phyloP scores from a whole-genome alignment of 2,329 filamentous ascomycete species.

The Leptosphaerulina australis region DNA sequence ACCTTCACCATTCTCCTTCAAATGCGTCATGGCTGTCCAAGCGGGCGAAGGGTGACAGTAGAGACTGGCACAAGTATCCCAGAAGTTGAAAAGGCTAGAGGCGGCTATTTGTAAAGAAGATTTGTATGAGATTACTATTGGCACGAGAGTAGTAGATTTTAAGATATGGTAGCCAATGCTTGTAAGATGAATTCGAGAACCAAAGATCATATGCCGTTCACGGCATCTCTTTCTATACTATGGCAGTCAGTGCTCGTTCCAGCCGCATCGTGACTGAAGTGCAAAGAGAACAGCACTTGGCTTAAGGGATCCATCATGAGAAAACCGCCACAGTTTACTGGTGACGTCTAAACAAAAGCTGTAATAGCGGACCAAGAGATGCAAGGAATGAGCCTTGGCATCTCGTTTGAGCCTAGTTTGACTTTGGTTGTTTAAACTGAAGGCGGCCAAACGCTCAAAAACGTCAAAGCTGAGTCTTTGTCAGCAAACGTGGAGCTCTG shows the following conservation, averaged over 20 bases:
- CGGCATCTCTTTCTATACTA: slow-evolving; percentile 19
- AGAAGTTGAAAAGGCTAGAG: neutral
- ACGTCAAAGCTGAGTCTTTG: slow-evolving; percentile 3
- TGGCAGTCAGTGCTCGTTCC: slow-evolving; percentile 19
- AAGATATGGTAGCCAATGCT: neutral
- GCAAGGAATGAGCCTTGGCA: slow-evolving; percentile 36
- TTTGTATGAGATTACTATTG: neutral
- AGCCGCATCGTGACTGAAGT: slow-evolving; percentile 15
- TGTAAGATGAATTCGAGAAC: neutral
- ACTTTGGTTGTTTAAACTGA: neutral
- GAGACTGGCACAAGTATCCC: neutral
- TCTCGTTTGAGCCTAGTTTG: slow-evolving; percentile 21
- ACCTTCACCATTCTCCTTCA: slow-evolving; percentile 24
- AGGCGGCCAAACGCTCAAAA: slow-evolving; percentile 13
- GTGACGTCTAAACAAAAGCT: slow-evolving; percentile 28
- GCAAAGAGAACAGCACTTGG: slow-evolving; percentile 22
- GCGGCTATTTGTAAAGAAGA: neutral
- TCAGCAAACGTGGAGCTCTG: slow-evolving; percentile 11
- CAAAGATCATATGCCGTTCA: neutral
- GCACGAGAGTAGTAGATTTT: slow-evolving; percentile 1
- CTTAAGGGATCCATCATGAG: slow-evolving; percentile 23
- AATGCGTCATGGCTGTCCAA: slow-evolving; percentile 1
- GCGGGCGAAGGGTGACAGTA: neutral
- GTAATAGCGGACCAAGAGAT: slow-evolving; percentile 24
- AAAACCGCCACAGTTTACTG: slow-evolving; percentile 10